Evolutionary conservation across 2,329 filamentous ascomycete species (phyloP).

Genomic region (Talaromyces sp.): DNA sequence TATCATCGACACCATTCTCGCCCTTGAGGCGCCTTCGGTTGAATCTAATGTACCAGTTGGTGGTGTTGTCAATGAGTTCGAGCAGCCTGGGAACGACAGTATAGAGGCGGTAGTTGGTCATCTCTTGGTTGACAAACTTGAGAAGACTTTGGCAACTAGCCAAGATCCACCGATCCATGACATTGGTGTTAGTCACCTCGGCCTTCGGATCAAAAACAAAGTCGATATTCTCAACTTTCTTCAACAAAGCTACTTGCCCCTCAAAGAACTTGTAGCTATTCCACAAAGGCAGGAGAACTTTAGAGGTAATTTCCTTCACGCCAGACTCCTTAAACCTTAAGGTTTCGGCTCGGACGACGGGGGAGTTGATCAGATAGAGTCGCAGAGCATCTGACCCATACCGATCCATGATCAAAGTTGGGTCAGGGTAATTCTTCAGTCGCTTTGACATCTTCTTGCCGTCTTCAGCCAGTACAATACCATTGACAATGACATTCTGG

Average conservation of each 20-base stretch:
- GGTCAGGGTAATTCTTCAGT: constrained; percentile 93
- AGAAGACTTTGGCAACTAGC: constrained; percentile 87
- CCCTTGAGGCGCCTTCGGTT: constrained; percentile 89
- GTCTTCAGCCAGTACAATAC: constrained; percentile 87
- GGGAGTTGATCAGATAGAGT: constrained; percentile 95
- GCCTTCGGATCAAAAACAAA: constrained; percentile 73
- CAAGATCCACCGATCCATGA: constrained; percentile 95
- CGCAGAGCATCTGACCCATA: constrained; percentile 90
- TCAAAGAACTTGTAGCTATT: constrained; percentile 97
- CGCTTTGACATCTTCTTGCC: constrained; percentile 99
- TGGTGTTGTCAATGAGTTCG: constrained; percentile 83
- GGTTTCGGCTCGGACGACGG: constrained; percentile 86
- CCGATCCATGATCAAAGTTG: constrained; percentile 71
- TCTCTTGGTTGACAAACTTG: constrained; percentile 88
- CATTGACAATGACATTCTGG: constrained; percentile 94
- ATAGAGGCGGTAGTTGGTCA: constrained; percentile 74
- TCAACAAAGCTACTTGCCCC: constrained; percentile 75
- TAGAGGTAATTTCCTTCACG: constrained; percentile 91
- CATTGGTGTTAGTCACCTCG: constrained; percentile 61
- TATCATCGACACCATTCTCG: constrained; percentile 79
- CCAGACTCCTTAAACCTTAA: constrained; percentile 86
- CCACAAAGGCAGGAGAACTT: constrained; percentile 86
- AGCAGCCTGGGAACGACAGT: constrained; percentile 85
- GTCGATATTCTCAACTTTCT: constrained; percentile 74
- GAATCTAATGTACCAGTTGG: constrained; percentile 98